phyloP scores from a whole-genome alignment of 805 yeast species.

The Monosporozyma unispora region DNA sequence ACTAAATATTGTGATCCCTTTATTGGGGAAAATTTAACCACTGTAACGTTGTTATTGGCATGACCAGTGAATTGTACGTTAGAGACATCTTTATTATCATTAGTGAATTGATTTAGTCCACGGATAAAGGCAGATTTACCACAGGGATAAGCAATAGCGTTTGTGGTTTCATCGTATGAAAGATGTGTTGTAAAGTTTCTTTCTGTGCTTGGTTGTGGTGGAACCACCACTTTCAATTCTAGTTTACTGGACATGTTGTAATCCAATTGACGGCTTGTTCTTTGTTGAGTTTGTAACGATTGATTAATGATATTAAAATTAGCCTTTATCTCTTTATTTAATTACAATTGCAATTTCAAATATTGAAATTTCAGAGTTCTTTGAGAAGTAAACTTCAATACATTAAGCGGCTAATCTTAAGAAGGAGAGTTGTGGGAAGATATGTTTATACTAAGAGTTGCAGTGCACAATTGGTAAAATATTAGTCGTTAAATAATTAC shows the following conservation, averaged over 20 bases:
- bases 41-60: constrained; percentile 55
- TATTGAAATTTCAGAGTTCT: neutral
- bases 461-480: no score
- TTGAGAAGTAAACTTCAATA: neutral
- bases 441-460: no score
- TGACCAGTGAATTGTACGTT: constrained; percentile 66
- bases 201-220: constrained; percentile 79
- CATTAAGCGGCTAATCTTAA: neutral
- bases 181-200: constrained; percentile 57
- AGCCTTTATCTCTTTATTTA: neutral
- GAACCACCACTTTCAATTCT: constrained; percentile 34
- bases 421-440: no score
- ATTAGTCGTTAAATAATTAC: no score
- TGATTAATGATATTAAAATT: neutral
- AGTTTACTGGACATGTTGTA: neutral
- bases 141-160: constrained; percentile 69
- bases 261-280: no score
- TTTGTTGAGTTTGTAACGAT: no score
- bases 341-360: neutral
- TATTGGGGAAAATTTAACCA: constrained; percentile 71
- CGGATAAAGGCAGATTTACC: constrained; percentile 75
- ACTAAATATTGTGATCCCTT: constrained; percentile 77
- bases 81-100: constrained; percentile 13
- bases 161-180: constrained; percentile 61
- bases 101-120: constrained; percentile 26